Conservation (phyloP, 768 basidiomycete species). For the Steccherinum ochraceum region DNA sequence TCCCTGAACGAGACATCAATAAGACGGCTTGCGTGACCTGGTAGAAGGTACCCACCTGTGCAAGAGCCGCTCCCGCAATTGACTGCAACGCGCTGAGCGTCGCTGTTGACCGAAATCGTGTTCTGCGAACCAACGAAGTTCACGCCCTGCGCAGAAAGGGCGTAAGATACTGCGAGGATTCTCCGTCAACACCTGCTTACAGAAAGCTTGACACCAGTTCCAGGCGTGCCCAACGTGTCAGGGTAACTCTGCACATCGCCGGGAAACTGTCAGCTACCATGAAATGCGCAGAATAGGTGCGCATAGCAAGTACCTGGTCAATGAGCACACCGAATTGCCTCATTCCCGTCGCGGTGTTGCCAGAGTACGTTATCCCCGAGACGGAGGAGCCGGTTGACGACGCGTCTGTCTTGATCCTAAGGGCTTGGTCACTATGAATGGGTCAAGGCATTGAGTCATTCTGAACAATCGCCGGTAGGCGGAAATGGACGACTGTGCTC, state of each 20-base stretch:
- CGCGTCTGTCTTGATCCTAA: slow-evolving; percentile 56
- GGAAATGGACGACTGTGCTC: too few species aligned
- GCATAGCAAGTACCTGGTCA: too few species aligned
- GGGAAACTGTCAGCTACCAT: too few species aligned
- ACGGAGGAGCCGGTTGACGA: slow-evolving; percentile 41
- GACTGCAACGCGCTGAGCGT: slow-evolving; percentile 42
- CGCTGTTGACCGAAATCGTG: slow-evolving; percentile 33
- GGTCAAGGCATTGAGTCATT: too few species aligned
- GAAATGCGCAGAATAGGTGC: too few species aligned
- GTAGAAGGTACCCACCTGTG: slow-evolving; percentile 28
- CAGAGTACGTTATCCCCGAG: slow-evolving; percentile 42
- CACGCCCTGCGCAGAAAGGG: slow-evolving; percentile 36
- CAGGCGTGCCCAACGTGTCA: slow-evolving; percentile 42
- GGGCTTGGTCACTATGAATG: slow-evolving; percentile 38
- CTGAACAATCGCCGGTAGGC: too few species aligned
- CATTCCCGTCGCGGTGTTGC: slow-evolving; percentile 46
- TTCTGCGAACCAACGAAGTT: slow-evolving; percentile 39
- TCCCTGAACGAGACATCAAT: slow-evolving; percentile 22
- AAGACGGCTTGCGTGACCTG: background rate
- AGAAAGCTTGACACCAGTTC: slow-evolving; percentile 51
- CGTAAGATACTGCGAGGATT: background rate
- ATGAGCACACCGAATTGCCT: slow-evolving; percentile 51
- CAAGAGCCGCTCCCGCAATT: slow-evolving; percentile 52
- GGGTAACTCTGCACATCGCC: slow-evolving; percentile 64
- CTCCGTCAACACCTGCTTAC: slow-evolving; percentile 32